phyloP scores from a whole-genome alignment of 495 filamentous ascomycete genomes.

The Lepraria neglecta region DNA sequence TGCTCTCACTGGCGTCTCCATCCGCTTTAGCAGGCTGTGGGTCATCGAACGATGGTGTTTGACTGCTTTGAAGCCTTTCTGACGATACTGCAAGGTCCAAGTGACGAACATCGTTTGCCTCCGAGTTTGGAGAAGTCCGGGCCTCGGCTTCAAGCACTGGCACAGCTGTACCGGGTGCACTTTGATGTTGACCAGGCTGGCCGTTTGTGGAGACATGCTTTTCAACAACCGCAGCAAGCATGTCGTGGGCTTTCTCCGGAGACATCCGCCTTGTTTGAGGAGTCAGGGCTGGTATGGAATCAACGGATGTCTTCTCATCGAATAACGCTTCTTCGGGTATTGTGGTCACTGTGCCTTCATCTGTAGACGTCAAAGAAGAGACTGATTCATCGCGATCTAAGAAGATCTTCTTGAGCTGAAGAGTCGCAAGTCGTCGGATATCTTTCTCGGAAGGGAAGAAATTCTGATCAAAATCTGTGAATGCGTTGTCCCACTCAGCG shows the following conservation, averaged over 20 bases:
- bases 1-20: background rate
- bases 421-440: constrained; percentile 80
- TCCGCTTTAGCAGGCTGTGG: background rate
- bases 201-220: constrained; percentile 46
- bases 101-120: constrained; percentile 54
- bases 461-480: constrained; percentile 82
- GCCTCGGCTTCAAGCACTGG: constrained; percentile 7
- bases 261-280: constrained; percentile 47
- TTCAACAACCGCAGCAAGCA: constrained; percentile 63
- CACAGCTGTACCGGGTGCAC: constrained; percentile 14
- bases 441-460: constrained; percentile 98
- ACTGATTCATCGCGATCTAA: constrained; percentile 75
- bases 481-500: constrained; percentile 84
- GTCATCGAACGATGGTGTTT: background rate
- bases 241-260: constrained; percentile 62
- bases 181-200: constrained; percentile 29
- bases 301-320: constrained; percentile 40
- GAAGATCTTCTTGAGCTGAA: constrained; percentile 93
- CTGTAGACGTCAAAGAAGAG: constrained; percentile 59
- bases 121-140: background rate
- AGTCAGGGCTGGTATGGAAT: constrained; percentile 31
- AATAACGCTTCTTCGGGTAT: constrained; percentile 36
- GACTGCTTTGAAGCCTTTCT: background rate
- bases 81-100: constrained; percentile 62
- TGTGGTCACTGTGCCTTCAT: constrained; percentile 43